Conservation (phyloP, 805 yeast species). For the Candida takata region DNA sequence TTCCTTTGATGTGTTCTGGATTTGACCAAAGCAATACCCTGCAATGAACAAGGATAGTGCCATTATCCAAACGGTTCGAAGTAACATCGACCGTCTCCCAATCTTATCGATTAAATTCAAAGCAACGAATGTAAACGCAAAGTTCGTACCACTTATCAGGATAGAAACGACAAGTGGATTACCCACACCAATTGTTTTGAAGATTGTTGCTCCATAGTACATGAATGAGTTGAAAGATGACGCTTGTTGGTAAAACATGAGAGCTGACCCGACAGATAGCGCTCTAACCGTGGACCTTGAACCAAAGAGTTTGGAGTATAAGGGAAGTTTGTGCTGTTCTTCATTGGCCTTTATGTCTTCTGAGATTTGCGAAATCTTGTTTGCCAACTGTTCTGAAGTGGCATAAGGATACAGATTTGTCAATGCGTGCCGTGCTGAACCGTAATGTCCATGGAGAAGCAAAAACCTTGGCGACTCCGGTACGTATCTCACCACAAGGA, state of each 20-base stretch:
- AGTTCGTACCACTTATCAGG: constrained; percentile 47
- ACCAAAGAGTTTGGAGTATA: constrained; percentile 7
- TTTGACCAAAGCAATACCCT: constrained; percentile 23
- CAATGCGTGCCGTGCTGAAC: constrained; percentile 36
- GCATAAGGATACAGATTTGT: constrained; percentile 38
- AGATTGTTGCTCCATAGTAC: constrained; percentile 54
- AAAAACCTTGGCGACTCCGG: constrained; percentile 47
- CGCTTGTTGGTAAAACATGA: constrained; percentile 51
- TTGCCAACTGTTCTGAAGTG: constrained; percentile 34
- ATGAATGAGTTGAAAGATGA: constrained; percentile 60
- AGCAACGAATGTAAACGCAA: constrained; percentile 47
- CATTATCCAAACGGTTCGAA: constrained; percentile 36
- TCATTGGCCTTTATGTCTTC: constrained; percentile 27
- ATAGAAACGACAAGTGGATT: constrained; percentile 54
- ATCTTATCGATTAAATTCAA: constrained; percentile 41
- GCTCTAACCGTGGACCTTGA: constrained; percentile 31
- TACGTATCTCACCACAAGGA: constrained; percentile 33
- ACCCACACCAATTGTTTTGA: constrained; percentile 41
- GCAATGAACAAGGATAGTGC: constrained; percentile 28
- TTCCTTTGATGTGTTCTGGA: background rate
- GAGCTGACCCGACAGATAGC: constrained; percentile 39
- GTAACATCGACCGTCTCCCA: constrained; percentile 40
- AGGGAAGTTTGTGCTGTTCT: constrained; percentile 3
- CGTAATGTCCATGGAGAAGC: constrained; percentile 26
- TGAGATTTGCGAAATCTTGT: constrained; percentile 41